Base-by-base conservation (phyloP, 2,329 filamentous ascomycete species). In the Plenodomus tracheiphilus region DNA sequence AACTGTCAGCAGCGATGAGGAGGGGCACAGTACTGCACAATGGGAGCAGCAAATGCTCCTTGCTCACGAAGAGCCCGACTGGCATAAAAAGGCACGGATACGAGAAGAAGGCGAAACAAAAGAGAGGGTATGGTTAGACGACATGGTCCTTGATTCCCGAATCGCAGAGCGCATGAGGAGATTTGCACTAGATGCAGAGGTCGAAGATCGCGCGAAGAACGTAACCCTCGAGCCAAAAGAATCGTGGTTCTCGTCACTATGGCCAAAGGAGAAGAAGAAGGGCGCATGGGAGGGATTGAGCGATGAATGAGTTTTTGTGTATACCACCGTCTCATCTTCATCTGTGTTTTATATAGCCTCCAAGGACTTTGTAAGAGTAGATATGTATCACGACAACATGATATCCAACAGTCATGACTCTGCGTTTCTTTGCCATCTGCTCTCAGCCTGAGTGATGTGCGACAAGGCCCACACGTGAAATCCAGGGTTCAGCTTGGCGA, bases 151-250 rank as follows among this genome's bases (percentile, higher is more conserved):
- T 9, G 92, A 99, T 68, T 75, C 83, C 11, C 82, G 92, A 32
- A 85, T 97, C 53, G 83, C 82, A 4, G 79, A 80, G 63, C 85
- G 90, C 44, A 97, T 97, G 93, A 81, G 88, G 47, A 83, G 83
- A 44, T 95, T 94, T 64, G 81, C 87, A 66, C 74, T 96, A 19
- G 76, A 73, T 11, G 75, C 82, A 0, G 87, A 88, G 49, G 86
- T 91, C 30, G 88, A 92, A 70, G 82, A 81, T 30, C 81, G 85
- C 47, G 86, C 86, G 1, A 65, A 64, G 21, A 58, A 41, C n/a
- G 34, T 66, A 19, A 35, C 58, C 2, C 41, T 43, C 9, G 60
- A 57, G 20, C 58, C 53, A n/a, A 55, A 56, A 34, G 28, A 32
- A 8, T 53, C 65, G 10, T 69, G 65, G 68, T 56, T 68, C 41